phyloP scores from a whole-genome alignment of 257 asterid species.

The Solanum raphanifolium region DNA sequence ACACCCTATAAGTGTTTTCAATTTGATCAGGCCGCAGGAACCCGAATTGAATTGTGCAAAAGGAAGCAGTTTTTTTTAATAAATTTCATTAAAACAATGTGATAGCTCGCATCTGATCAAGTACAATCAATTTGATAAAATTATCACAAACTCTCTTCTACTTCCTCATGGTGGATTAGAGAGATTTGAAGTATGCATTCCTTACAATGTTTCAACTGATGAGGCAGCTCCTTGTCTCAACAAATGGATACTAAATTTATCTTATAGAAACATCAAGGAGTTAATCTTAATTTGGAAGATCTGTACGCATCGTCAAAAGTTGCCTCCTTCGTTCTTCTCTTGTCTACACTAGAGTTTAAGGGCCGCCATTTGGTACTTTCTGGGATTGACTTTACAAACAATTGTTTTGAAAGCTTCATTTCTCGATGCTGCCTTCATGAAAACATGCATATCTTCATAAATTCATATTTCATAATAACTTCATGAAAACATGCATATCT shows the following conservation, averaged over 20 bases:
- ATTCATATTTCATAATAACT: too few relatives aligned
- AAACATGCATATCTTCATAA: too few relatives aligned
- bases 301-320: not conserved
- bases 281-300: not conserved
- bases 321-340: not conserved
- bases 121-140: not conserved
- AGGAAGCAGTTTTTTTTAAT: not conserved
- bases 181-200: not conserved
- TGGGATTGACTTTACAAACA: too few relatives aligned
- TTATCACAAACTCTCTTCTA: not conserved
- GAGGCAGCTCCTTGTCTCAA: not conserved
- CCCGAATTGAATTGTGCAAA: too few relatives aligned
- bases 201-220: not conserved
- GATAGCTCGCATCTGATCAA: too few relatives aligned
- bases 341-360: not conserved
- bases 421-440: too few relatives aligned
- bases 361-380: too few relatives aligned
- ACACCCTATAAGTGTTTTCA: not conserved
- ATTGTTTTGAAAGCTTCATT: too few relatives aligned
- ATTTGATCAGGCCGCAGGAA: not conserved
- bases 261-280: not conserved
- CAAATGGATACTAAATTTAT: not conserved
- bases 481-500: too few relatives aligned
- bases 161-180: not conserved
- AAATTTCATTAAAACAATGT: too few relatives aligned